phyloP scores from a whole-genome alignment of 208 protist genomes.

The Naegleria fowleri region DNA sequence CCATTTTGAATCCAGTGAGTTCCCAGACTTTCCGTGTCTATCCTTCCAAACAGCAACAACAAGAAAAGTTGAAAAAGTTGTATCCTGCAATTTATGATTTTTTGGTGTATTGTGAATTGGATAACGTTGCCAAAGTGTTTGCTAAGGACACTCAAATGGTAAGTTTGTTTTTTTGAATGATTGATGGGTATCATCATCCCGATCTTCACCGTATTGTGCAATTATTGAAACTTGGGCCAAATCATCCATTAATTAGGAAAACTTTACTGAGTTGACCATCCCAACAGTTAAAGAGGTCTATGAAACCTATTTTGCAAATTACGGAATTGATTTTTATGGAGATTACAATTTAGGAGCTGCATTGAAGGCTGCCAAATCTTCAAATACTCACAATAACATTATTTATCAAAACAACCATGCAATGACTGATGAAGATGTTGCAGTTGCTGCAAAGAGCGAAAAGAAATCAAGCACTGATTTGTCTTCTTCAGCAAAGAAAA shows the following conservation, averaged over 20 bases:
- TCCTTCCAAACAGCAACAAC: neutral
- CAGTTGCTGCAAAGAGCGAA: neutral
- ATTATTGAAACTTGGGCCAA: too few relatives aligned
- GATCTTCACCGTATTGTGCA: neutral
- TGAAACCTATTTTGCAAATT: neutral
- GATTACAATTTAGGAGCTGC: neutral
- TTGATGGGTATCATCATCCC: neutral
- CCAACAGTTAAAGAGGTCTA: neutral
- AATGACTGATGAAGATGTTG: neutral
- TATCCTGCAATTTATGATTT: neutral
- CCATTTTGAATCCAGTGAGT: neutral
- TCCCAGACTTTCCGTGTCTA: neutral
- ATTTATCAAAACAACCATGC: too few relatives aligned
- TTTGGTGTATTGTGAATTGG: neutral
- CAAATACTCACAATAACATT: neutral
- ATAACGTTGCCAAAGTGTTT: neutral
- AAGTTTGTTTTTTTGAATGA: neutral
- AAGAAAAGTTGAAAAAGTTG: slow-evolving; percentile 4
- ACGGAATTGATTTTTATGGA: neutral
- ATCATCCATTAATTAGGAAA: neutral
- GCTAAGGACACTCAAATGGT: neutral
- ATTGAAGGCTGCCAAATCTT: neutral
- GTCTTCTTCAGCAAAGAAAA: neutral
- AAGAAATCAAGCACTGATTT: neutral
- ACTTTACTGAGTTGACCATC: neutral